Base-by-base conservation (phyloP, 257 asterid genomes). In the Solanum tarapatanum region DNA sequence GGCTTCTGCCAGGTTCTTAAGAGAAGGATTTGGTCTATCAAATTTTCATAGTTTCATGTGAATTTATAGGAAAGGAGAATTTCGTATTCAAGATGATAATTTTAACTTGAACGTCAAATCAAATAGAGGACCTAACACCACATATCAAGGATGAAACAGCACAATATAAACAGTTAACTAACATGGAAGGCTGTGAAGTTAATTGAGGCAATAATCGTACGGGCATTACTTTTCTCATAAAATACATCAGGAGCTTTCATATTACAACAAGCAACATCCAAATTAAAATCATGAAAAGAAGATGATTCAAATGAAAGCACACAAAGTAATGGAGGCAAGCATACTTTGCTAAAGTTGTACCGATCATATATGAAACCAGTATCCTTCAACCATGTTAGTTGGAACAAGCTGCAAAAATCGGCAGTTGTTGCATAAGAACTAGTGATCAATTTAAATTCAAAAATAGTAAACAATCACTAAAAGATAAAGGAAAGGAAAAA, bases 351-450 rank as follows among this genome's bases (percentile, higher is more conserved):
- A 39, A 97, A 91, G 92, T 94, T 88, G 92, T 92, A 87, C 74
- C 92, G 94, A 94, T 94, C 96, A 88, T 96, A 97, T 87, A 92
- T 92, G 95, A 94, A 97, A 93, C 98, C 99, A 84, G 92, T 93
- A 80, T 93, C 91, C 92, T 90, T 86, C 98, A 88, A 68, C 99
- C 99, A 97, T 87, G 91, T 94, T 83, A 97, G 94, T 92, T 95
- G 99, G 95, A 93, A 92, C 93, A 97, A 97, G 98, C 99, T 97
- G 91, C 97, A 95, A 93, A 90, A 90, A 88, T 86, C 89, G 74
- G 1, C 26, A 75, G 23, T 26, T 80, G 66, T 88, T 87, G 77
- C 70, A 87, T 90, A 51, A 89, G 90, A 89, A 84, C 72, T 21
- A 68, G 88, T 35, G 83, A 72, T 33, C 70, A 43, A 80, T 19